These are phyloP conservation scores for Flaveria floridana DNA, from an alignment of 140 eudicot genomes.

Conservation along the genomic window DNA sequence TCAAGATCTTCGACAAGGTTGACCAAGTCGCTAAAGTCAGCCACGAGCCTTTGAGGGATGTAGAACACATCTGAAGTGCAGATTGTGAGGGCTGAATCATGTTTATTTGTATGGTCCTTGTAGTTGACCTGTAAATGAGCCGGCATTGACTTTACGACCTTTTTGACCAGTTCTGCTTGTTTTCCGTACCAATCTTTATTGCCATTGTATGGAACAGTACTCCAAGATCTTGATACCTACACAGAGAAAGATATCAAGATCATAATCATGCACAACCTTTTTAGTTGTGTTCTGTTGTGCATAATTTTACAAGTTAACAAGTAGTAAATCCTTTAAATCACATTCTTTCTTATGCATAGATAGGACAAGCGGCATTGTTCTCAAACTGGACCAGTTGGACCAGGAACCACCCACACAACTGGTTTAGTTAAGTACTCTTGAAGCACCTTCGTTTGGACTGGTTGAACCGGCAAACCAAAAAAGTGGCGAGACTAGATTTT, in stretches of 20 bases:
- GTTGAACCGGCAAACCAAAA: too few relatives aligned
- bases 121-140: conserved; percentile 84
- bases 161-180: conserved; percentile 81
- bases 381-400: too few relatives aligned
- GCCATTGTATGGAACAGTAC: conserved; percentile 45
- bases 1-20: conserved; percentile 70
- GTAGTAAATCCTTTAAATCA: neutral
- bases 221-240: conserved; percentile 87
- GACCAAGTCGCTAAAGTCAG: conserved; percentile 69
- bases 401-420: too few relatives aligned
- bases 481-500: too few relatives aligned
- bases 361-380: neutral
- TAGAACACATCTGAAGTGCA: conserved; percentile 85
- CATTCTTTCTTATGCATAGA: neutral
- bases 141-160: conserved; percentile 83
- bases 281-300: too few relatives aligned
- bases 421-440: too few relatives aligned
- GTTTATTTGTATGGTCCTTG: conserved; percentile 53
- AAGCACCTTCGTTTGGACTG: too few relatives aligned
- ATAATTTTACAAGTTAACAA: too few relatives aligned
- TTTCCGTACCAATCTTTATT: conserved; percentile 63
- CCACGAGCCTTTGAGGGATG: conserved; percentile 62
- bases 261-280: neutral
- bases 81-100: conserved; percentile 41
- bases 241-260: conserved; percentile 14